A percentile compares a stretch with the other conserved stretches of the same genome.
phyloP scores from a whole-genome alignment of 257 asterid species.

The Scutellaria galericulata region DNA sequence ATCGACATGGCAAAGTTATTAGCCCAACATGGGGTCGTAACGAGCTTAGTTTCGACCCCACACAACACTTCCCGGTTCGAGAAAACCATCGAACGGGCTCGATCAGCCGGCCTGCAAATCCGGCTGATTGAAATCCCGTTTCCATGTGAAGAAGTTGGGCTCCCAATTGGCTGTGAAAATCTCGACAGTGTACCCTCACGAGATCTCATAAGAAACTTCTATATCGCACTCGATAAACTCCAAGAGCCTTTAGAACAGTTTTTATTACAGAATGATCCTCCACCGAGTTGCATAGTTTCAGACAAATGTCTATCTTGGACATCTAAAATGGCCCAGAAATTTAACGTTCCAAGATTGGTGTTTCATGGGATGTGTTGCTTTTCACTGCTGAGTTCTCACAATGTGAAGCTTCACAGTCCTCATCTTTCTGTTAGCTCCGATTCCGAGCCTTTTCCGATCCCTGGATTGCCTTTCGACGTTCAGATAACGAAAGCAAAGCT shows the following conservation, averaged over 20 bases:
- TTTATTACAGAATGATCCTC: conserved; percentile 35
- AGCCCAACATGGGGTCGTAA: conserved; percentile 56
- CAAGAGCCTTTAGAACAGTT: conserved; percentile 54
- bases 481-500: conserved; percentile 54
- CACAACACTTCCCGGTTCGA: conserved; percentile 55
- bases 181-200: conserved; percentile 74
- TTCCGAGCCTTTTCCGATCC: conserved; percentile 51
- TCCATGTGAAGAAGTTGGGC: conserved; percentile 62
- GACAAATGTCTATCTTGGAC: conserved; percentile 81
- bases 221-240: conserved; percentile 50
- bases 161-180: conserved; percentile 73
- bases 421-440: conserved; percentile 52
- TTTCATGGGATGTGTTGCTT: conserved; percentile 80
- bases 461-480: conserved; percentile 62
- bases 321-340: conserved; percentile 48
- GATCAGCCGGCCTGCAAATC: conserved; percentile 45
- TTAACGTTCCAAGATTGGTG: conserved; percentile 60
- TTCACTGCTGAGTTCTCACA: conserved; percentile 60
- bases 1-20: conserved; percentile 71
- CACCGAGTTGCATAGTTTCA: conserved; percentile 83
- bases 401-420: conserved; percentile 50
- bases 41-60: conserved; percentile 69
- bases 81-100: conserved; percentile 48
- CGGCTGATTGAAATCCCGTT: conserved; percentile 58
- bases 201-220: conserved; percentile 57